phyloP scores from a whole-genome alignment of 1,284 basidiomycete genomes.

The Fomitopsis palustris region DNA sequence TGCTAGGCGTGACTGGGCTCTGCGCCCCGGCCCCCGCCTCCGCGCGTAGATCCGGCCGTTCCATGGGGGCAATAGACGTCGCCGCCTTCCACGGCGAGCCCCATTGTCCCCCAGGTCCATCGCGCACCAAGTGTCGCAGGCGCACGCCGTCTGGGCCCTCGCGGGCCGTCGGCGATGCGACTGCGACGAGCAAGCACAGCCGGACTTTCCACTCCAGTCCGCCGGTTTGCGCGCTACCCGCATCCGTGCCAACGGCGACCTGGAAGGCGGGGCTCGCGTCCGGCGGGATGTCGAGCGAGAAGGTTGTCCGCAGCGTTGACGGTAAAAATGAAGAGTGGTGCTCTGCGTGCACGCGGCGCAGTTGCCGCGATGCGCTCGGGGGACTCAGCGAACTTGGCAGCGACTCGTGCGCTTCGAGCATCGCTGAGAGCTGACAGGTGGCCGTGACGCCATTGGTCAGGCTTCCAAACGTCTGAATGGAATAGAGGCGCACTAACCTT shows the following conservation, averaged over 20 bases:
- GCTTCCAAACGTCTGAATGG: not conserved
- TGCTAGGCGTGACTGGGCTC: constrained; percentile 17
- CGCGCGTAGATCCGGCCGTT: constrained; percentile 33
- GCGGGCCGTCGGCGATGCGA: constrained; percentile 44
- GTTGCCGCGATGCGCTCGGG: constrained; percentile 38
- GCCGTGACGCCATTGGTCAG: not conserved
- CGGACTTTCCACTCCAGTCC: constrained; percentile 87
- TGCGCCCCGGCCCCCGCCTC: constrained; percentile 9
- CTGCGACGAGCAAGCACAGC: constrained; percentile 75
- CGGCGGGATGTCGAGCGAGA: constrained; percentile 85
- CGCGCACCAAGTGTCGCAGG: constrained; percentile 51
- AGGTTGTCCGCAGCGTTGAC: constrained; percentile 71
- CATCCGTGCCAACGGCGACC: constrained; percentile 38
- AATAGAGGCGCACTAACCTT: constrained; percentile 47
- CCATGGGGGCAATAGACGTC: constrained; percentile 55
- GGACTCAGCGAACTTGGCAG: constrained; percentile 58
- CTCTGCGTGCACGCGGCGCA: constrained; percentile 78
- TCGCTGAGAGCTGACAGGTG: constrained; percentile 74
- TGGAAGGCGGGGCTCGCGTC: constrained; percentile 86
- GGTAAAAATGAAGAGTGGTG: constrained; percentile 73
- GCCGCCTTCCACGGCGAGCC: constrained; percentile 64
- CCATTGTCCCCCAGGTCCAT: constrained; percentile 62
- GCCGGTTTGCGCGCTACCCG: constrained; percentile 34
- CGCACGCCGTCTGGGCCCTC: constrained; percentile 47
- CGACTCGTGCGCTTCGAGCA: constrained; percentile 82